These are phyloP conservation scores for Aspergillus heteromorphus DNA, from an alignment of 495 filamentous ascomycete species.

Conservation along the genomic window DNA sequence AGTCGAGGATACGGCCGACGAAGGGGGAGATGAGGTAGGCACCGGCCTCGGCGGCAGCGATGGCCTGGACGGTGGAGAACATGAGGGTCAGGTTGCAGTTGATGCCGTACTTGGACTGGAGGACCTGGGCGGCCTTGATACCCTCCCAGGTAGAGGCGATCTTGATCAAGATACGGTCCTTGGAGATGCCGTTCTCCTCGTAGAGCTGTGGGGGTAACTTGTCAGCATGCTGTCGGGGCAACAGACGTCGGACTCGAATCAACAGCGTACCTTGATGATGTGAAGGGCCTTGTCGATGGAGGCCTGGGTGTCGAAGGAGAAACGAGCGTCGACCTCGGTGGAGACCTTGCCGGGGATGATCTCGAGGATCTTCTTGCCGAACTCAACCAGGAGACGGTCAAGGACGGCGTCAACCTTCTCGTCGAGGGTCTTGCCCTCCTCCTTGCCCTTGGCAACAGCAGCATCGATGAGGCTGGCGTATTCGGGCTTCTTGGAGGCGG, in stretches of 20 bases:
- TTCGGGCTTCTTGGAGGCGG: constrained; percentile 95
- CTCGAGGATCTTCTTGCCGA: constrained; percentile 93
- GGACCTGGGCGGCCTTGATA: constrained; percentile 92
- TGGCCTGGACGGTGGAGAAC: constrained; percentile 95
- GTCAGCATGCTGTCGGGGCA: constrained; percentile 10
- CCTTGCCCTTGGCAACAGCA: constrained; percentile 81
- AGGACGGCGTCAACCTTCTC: constrained; percentile 76
- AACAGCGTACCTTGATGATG: constrained; percentile 76
- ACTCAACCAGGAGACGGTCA: constrained; percentile 93
- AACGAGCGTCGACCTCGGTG: constrained; percentile 93
- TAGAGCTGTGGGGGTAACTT: constrained; percentile 62
- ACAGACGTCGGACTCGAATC: background rate
- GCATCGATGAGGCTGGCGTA: constrained; percentile 89
- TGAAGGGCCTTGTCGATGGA: constrained; percentile 95
- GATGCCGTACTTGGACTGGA: constrained; percentile 88
- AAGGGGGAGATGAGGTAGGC: constrained; percentile 99
- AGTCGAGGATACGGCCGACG: constrained; percentile 98
- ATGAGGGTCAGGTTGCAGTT: constrained; percentile 99
- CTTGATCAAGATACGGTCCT: constrained; percentile 75
- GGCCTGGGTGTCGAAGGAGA: constrained; percentile 90
- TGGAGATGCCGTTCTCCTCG: constrained; percentile 81
- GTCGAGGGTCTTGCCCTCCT: constrained; percentile 58
- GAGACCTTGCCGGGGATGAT: constrained; percentile 98
- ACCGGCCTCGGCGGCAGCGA: constrained; percentile 92
- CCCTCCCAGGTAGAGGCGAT: constrained; percentile 73